A percentile compares a stretch with the other conserved stretches of the same genome.
phyloP scores from a whole-genome alignment of 1,284 basidiomycete species.

The Heliocybe sulcata region DNA sequence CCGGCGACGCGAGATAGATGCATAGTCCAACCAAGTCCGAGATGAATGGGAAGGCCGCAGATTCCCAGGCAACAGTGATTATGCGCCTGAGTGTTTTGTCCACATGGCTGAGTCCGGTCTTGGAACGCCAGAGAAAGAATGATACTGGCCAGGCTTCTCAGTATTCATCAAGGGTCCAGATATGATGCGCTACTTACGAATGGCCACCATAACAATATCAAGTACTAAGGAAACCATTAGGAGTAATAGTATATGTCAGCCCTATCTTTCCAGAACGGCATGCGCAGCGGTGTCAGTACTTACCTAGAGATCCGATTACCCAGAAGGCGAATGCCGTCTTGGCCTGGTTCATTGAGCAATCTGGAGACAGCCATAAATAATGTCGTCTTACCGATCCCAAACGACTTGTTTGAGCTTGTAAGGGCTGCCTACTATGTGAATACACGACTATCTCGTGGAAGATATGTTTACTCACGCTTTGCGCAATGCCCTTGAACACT shows the following conservation, averaged over 20 bases:
- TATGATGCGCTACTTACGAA: conserved; percentile 22
- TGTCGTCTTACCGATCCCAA: conserved; percentile 20
- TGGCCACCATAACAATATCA: conserved; percentile 30
- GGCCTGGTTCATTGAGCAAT: conserved; percentile 18
- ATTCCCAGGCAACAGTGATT: conserved; percentile 40
- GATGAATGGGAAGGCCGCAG: conserved; percentile 35
- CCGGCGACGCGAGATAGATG: not conserved
- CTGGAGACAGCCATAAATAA: too few species aligned
- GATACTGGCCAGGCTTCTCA: conserved; percentile 24
- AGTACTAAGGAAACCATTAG: conserved; percentile 23
- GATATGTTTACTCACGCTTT: not conserved
- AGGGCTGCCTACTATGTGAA: conserved; percentile 18
- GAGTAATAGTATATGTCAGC: not conserved
- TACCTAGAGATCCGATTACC: conserved; percentile 32
- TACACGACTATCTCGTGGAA: not conserved
- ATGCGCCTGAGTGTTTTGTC: conserved; percentile 35
- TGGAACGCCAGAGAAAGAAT: conserved; percentile 32
- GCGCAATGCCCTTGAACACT: conserved; percentile 7
- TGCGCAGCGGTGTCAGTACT: conserved; percentile 5
- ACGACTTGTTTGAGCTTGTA: conserved; percentile 21
- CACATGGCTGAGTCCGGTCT: conserved; percentile 32
- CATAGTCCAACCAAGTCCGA: conserved; percentile 33
- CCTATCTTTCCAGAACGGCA: not conserved
- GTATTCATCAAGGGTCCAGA: too few species aligned
- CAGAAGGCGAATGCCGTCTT: conserved; percentile 33